These are phyloP conservation scores for Malus hybrid DNA, from an alignment of 331 rosid species.

Conservation along the genomic window DNA sequence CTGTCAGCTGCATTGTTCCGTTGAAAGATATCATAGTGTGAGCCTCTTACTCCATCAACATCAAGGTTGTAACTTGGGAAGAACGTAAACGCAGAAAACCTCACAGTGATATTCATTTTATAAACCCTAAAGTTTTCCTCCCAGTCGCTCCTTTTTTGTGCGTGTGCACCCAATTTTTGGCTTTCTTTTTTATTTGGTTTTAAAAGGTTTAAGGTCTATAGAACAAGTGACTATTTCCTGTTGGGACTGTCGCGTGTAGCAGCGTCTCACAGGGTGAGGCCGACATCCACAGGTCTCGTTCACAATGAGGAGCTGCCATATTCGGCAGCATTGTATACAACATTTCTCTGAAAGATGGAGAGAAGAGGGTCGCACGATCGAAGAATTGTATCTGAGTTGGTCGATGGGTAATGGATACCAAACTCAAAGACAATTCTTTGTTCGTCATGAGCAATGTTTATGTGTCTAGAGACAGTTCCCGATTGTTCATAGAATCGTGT, in stretches of 20 bases:
- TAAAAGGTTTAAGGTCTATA: not conserved
- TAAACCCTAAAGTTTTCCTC: not conserved
- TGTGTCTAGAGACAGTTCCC: not conserved
- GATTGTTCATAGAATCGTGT: not conserved
- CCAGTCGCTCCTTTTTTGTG: not conserved
- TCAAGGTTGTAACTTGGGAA: slow-evolving; percentile 4
- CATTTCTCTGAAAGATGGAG: not conserved
- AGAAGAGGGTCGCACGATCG: not conserved
- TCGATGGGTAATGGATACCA: not conserved
- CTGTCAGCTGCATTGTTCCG: slow-evolving; percentile 26
- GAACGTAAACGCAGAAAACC: not conserved
- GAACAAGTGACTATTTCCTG: not conserved
- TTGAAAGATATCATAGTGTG: slow-evolving; percentile 32
- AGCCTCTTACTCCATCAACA: not conserved
- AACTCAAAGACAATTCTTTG: not conserved
- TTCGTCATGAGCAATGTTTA: not conserved
- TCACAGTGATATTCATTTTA: not conserved
- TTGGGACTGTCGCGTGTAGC: not conserved
- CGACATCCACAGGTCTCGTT: not conserved
- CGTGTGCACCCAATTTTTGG: not conserved
- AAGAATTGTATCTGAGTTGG: not conserved
- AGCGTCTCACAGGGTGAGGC: not conserved
- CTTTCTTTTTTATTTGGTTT: not conserved
- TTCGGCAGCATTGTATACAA: not conserved
- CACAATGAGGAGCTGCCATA: not conserved